Conservation (phyloP, 352 stramenopile species). For the Albugo candida region DNA sequence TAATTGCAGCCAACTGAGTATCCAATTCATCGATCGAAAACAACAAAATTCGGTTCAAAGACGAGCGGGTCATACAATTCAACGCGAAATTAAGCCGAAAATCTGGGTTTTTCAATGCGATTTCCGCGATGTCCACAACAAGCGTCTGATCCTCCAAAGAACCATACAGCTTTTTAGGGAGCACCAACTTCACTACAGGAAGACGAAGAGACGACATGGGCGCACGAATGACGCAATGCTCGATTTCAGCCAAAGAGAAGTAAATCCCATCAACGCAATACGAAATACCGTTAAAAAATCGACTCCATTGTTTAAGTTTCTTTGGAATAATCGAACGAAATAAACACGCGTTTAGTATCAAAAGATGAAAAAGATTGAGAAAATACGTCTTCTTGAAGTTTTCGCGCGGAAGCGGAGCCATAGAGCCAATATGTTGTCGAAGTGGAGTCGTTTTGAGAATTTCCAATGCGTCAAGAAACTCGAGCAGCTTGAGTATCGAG, state of each 20-base stretch:
- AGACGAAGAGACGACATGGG: constrained; percentile 18
- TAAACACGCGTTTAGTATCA: constrained; percentile 23
- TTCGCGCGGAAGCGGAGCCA: constrained; percentile 1
- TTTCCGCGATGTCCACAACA: not conserved
- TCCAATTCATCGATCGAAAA: constrained; percentile 48
- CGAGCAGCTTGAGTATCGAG: constrained; percentile 17
- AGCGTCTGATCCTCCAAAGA: constrained; percentile 9
- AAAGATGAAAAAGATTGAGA: constrained; percentile 37
- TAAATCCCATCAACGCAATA: constrained; percentile 24
- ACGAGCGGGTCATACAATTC: constrained; percentile 39
- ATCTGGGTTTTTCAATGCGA: constrained; percentile 15
- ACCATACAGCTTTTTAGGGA: constrained; percentile 15
- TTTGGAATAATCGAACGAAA: constrained; percentile 18
- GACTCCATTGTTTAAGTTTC: constrained; percentile 26
- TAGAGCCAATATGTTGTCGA: not conserved
- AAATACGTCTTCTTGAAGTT: constrained; percentile 20
- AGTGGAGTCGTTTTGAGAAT: constrained; percentile 14
- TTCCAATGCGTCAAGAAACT: constrained; percentile 17
- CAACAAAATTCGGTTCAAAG: constrained; percentile 16
- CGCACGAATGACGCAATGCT: constrained; percentile 27
- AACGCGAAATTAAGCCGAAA: constrained; percentile 40
- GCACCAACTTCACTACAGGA: constrained; percentile 22
- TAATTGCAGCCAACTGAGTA: constrained; percentile 19
- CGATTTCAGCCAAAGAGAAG: constrained; percentile 33
- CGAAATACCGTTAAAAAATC: constrained; percentile 36